Evolutionary conservation across 495 filamentous ascomycete genomes (phyloP), one percentile per base, ranked within the genome.

Genomic region (Xylaria curta): DNA sequence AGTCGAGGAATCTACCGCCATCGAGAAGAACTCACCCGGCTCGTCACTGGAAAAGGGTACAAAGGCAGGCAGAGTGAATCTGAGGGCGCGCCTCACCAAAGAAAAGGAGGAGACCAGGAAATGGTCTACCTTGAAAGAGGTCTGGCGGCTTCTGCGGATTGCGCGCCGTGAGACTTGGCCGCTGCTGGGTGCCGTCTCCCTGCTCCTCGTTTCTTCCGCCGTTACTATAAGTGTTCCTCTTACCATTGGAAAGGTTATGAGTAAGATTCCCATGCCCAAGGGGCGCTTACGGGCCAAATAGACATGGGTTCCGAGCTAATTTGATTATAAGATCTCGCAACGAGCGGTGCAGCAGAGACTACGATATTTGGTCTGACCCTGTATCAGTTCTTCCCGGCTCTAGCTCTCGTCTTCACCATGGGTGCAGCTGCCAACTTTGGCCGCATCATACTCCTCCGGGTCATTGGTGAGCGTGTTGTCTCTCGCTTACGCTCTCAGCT

Each of bases 211-310:
- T 58, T 97, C 95, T 3, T 97, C 94, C 6, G 84, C 88, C 42
- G 93, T 99, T 72, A 96, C 94, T 40, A 97, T 98, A 90, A 93
- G 93, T 6, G 93, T 99, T 68, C 96, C 96, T 21, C 95, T 97
- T 76, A 97, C 95, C 0, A 97, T 99, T 73, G 96, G 96, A 31
- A 94, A 93, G 81, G 96, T 99, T 65, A 87, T 99, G 79, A 97
- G 70, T 72, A 68, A 72, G 70, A 53, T n/a, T 33, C 9, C 8
- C 58, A n/a, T 65, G 21, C 42, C 24, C 6, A 19, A 4, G 24
- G 12, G 6, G 26, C 68, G n/a, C 12, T 36, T 17, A 21, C 19
- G 0, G 24, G 44, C n/a, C 58, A 44, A 13, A 36, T 9, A 33
- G 33, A 26, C n/a, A 24, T 46, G 12, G 44, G 54, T 53, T 42